Base-by-base conservation (phyloP, 106 monocot species). In the Dioscorea dumetorum region DNA sequence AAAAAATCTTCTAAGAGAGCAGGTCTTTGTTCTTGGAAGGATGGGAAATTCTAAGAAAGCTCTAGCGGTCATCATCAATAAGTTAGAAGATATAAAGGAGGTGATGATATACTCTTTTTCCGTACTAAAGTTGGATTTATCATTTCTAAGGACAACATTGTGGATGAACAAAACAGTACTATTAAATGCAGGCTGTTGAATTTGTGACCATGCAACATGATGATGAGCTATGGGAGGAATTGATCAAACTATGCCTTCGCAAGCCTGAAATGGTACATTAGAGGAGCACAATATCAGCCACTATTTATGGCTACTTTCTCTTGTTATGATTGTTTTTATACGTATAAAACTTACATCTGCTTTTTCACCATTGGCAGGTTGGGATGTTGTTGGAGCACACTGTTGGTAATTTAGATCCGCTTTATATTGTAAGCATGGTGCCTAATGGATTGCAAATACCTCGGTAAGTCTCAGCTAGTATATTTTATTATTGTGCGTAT, bases 341-440 rank as follows among this genome's bases (percentile, higher is more conserved):
- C 34, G 2, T 21, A 17, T n/a, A 6, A 48, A 19, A 62, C 28
- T 24, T 22, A 19, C 59, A n/a, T 48, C 19, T 76, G 28, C 15
- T 53, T 68, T 48, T 68, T 48, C 16, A 64, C 60, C 21, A 60
- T 73, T 68, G 54, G 57, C 87, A 99, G 99, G 80, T 99, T 5
- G 99, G 99, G 21, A 93, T 90, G 74, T 72, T 99, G 61, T 73
- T 99, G 75, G 99, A 90, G 72, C 89, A 99, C 78, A 99, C 99
- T 16, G 92, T 99, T 77, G 99, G 99, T 16, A 81, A 99, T 67
- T 79, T 99, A 57, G 99, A 99, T 78, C 99, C 93, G 33, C 84
- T 99, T 28, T 93, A 90, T 72, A 99, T 99, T 64, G 99, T 93
- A 61, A 92, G 73, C 22, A 67, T 81, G 68, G 97, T 99, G 48